Percentiles rank a stretch among this genome's conserved stretches.
phyloP scores from a whole-genome alignment of 805 yeast genomes.

The Schizosaccharomyces osmophilus region DNA sequence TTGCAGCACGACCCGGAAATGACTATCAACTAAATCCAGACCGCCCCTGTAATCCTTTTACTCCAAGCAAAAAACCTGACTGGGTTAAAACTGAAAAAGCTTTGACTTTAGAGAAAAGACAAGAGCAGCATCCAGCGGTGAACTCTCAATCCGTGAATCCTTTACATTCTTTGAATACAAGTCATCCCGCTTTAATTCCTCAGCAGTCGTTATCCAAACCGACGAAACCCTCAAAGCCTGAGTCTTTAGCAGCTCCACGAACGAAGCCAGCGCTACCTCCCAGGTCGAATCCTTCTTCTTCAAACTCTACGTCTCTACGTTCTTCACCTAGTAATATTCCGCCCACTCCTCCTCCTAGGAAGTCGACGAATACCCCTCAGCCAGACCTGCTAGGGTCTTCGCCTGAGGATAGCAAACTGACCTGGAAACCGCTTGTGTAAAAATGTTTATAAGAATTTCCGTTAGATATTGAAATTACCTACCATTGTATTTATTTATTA shows the following conservation, averaged over 20 bases:
- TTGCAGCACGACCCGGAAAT: slow-evolving; percentile 12
- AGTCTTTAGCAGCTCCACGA: not conserved
- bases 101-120: no score
- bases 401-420: not conserved
- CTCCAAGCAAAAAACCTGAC: slow-evolving; percentile 26
- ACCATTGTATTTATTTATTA: no score
- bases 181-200: not conserved
- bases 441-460: no score
- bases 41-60: slow-evolving; percentile 51
- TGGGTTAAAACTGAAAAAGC: slow-evolving; percentile 7
- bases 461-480: no score
- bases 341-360: not conserved
- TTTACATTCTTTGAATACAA: not conserved
- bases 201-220: not conserved
- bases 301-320: not conserved
- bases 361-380: not conserved
- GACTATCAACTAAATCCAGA: slow-evolving; percentile 41
- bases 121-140: no score
- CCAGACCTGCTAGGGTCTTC: slow-evolving; percentile 13
- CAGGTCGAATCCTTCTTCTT: not conserved
- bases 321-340: not conserved
- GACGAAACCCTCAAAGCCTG: not conserved
- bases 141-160: not conserved
- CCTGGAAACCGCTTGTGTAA: not conserved
- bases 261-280: not conserved